phyloP scores from a whole-genome alignment of 2,329 filamentous ascomycete genomes.

The Fusarium anguioides region DNA sequence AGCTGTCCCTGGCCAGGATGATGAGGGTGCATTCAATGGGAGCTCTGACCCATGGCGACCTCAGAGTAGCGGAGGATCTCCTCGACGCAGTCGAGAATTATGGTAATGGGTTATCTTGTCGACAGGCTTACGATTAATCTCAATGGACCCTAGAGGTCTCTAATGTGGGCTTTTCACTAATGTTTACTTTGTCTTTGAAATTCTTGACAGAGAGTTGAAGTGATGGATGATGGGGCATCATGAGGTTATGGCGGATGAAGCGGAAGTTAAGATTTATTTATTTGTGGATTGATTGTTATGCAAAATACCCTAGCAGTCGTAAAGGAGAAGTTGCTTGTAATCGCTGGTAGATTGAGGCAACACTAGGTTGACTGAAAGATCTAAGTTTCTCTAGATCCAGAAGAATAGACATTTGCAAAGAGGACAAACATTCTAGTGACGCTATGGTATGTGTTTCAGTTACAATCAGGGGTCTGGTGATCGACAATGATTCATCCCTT shows the following conservation, averaged over 20 bases:
- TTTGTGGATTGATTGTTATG: slow-evolving; percentile 30
- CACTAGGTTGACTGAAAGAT: slow-evolving; percentile 28
- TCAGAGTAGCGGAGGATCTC: slow-evolving; percentile 55
- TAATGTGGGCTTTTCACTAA: neutral
- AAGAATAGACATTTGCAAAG: slow-evolving; percentile 16
- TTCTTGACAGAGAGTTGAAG: slow-evolving; percentile 9
- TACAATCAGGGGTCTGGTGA: neutral
- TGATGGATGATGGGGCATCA: slow-evolving; percentile 4
- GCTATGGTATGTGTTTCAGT: neutral
- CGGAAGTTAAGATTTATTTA: slow-evolving; percentile 16
- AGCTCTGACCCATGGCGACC: slow-evolving; percentile 46
- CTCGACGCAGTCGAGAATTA: slow-evolving; percentile 39
- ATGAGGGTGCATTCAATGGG: slow-evolving; percentile 16
- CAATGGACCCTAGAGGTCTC: neutral
- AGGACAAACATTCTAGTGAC: neutral
- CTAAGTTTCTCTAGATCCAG: slow-evolving; percentile 7
- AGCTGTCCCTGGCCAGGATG: slow-evolving; percentile 56
- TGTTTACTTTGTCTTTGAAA: slow-evolving; percentile 10
- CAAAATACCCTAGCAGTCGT: slow-evolving; percentile 40
- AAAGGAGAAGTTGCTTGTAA: slow-evolving; percentile 27
- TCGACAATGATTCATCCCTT: slow-evolving; percentile 2
- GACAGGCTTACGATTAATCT: neutral
- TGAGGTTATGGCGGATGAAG: slow-evolving; percentile 13
- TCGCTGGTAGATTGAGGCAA: slow-evolving; percentile 32
- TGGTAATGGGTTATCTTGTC: slow-evolving; percentile 32